Base-by-base conservation (phyloP, 2,329 filamentous ascomycete genomes). In the Fusarium ramigenum region DNA sequence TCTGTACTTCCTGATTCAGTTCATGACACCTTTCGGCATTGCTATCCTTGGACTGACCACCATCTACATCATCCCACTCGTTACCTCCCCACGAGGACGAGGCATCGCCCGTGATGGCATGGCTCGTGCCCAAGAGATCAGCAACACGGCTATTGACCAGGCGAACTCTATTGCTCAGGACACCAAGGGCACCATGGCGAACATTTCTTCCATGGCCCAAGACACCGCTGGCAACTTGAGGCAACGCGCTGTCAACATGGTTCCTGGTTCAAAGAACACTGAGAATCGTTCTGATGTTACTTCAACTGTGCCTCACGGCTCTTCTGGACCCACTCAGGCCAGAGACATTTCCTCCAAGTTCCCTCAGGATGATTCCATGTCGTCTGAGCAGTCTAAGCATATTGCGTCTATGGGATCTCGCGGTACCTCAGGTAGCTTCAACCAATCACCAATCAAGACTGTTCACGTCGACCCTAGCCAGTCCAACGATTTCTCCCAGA, bases 21-120 rank as follows among this genome's bases (percentile, higher is more conserved):
- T 76, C n/a, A 52, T 76, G 39, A 40, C 71, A 0, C 74, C 74
- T 0, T 76, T 76, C 28, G 54, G 69, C 11, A 57, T 76, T 1
- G 60, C 69, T 6, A 50, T 76, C 1, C n/a, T 76, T 7, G 66
- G 69, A 0, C 25, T 76, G 0, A 76, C 65, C 9, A 58, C 46
- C 2, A 36, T 76, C 21, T 76, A 66, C 25, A 68, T 65, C 7
- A 58, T 73, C 1, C 74, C 74, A 9, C 73, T 76, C 7, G 19
- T 75, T 12, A 71, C 53, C 1, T 76, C 74, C 1, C 68, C 73
- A 0, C 59, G 44, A 3, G 73, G 71, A 6, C 34, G 69, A 37
- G 69, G 66, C 2, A 63, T 73, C 4, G 69, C 66, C 2, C 59
- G 57, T 8, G 62, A 75, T 15, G 63, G 65, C 15, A 60, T 49